Percentiles rank a stretch among this genome's conserved stretches.
Conservation (phyloP, 306 rosid genomes). For the Luffa acutangula region DNA sequence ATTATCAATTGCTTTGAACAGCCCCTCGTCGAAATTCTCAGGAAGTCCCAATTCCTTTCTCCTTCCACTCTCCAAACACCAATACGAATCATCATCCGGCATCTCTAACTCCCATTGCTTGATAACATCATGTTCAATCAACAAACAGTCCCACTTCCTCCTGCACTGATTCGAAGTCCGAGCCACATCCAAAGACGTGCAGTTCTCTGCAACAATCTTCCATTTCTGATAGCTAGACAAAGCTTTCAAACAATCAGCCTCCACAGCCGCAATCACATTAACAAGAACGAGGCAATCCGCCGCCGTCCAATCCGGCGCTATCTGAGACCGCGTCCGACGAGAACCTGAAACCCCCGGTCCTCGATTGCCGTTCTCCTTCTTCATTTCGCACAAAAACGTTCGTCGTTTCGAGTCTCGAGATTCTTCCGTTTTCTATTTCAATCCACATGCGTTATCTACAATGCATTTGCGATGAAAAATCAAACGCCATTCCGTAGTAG, state of each 20-base stretch:
- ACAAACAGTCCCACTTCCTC: constrained; percentile 54
- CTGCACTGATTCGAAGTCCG: constrained; percentile 53
- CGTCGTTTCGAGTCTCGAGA: background rate
- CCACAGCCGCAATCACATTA: constrained; percentile 65
- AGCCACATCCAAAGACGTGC: constrained; percentile 38
- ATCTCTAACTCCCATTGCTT: constrained; percentile 3
- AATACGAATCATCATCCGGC: constrained; percentile 13
- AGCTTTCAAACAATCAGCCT: constrained; percentile 46
- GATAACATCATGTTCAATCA: constrained; percentile 8
- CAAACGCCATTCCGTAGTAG: constrained; percentile 1
- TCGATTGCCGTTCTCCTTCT: background rate
- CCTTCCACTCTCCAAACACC: constrained; percentile 21
- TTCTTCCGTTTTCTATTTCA: background rate
- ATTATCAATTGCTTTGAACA: constrained; percentile 32
- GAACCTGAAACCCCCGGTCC: constrained; percentile 2
- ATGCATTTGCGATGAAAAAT: background rate
- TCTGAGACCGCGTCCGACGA: constrained; percentile 57
- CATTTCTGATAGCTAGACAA: constrained; percentile 47
- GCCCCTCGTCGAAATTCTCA: constrained; percentile 34
- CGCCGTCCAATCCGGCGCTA: constrained; percentile 51
- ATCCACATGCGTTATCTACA: background rate
- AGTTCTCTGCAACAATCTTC: constrained; percentile 43
- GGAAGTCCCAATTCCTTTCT: constrained; percentile 34
- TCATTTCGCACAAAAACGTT: constrained; percentile 9
- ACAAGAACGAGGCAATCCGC: constrained; percentile 50